phyloP scores from a whole-genome alignment of 306 rosid genomes.

The Lotus japonicus region DNA sequence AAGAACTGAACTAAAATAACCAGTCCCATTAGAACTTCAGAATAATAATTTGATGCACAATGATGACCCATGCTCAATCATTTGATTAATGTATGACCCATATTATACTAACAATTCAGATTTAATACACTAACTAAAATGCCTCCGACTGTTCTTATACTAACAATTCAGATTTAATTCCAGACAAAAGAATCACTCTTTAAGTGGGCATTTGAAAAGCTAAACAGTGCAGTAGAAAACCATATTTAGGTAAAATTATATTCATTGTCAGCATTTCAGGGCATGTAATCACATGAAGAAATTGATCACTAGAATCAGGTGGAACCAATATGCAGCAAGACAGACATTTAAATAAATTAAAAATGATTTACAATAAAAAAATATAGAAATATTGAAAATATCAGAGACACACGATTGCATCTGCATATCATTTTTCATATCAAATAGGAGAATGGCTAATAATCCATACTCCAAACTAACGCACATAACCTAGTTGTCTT shows the following conservation, averaged over 20 bases:
- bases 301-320: too few species aligned
- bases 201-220: too few species aligned
- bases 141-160: background rate
- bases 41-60: slow-evolving; percentile 1
- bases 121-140: too few species aligned
- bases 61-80: background rate
- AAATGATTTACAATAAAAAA: too few species aligned
- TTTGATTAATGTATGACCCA: background rate
- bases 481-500: background rate
- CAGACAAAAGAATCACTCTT: background rate
- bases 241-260: too few species aligned
- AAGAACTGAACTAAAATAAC: background rate
- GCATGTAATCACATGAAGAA: too few species aligned
- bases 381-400: background rate
- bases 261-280: too few species aligned
- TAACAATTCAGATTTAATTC: background rate
- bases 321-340: too few species aligned
- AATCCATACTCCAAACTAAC: slow-evolving; percentile 3
- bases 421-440: background rate
- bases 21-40: background rate
- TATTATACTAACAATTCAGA: background rate
- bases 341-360: too few species aligned
- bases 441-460: background rate
- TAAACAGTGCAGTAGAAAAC: too few species aligned
- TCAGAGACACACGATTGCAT: background rate